Base-by-base conservation (phyloP, 805 yeast species). In the Vanderwaltozyma tropicalis region DNA sequence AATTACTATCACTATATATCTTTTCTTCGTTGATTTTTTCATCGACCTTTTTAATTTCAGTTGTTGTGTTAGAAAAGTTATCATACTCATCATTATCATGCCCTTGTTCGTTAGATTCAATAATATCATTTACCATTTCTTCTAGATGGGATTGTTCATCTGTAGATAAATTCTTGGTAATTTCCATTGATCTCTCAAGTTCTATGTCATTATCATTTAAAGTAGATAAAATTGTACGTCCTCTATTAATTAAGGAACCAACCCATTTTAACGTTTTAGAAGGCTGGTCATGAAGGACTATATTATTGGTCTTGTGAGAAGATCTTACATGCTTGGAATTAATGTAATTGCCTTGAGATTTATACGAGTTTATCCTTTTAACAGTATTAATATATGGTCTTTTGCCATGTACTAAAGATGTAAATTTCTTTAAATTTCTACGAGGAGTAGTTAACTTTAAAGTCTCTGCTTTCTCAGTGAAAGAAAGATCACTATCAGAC, bases 341-440 rank as follows among this genome's bases (percentile, higher is more conserved):
- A 5, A 24, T 19, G 28, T 32, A 13, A 28, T 15, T 12, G 7
- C 16, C 15, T 11, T 17, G 18, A 19, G 17, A 15, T 21, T 5
- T 29, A 20, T 4, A 5, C 4, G 9, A 8, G 13, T 24, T 8
- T 8, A 24, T 24, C 12, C 13, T 24, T 10, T 24, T 24, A 7
- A 24, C 12, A 11, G n/a, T 17, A 4, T 19, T 25, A 10, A 3
- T 21, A 19, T 13, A 25, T 21, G 17, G 32, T 30, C 27, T 24
- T 8, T 11, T 24, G 13, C 12, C 12, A 24, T 24, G 8, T 24
- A 24, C 9, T 16, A 36, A 30, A 2, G 51, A 48, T 11, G 33
- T 31, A 28, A 36, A 45, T n/a, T 42, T 42, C 36, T 41, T 48
- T n/a, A 52, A 25, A 24, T 47, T 43, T 34, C 57, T 41, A 17